Conservation (phyloP, 345 rosid species). For the Angophora floribunda region DNA sequence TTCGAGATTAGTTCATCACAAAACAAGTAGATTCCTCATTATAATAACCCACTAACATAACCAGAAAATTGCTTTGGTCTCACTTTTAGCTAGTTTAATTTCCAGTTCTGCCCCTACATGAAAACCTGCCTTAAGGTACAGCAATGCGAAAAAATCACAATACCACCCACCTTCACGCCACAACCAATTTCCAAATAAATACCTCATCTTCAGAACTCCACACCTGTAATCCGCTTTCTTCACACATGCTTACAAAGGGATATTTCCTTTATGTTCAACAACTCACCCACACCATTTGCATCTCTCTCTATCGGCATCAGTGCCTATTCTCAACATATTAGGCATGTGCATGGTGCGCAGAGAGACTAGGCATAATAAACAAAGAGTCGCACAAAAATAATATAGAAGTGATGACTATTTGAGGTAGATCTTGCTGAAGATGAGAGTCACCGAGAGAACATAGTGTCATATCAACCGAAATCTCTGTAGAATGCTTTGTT, state of each 20-base stretch:
- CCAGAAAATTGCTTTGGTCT: not conserved
- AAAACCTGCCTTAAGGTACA: not conserved
- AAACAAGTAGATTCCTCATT: not conserved
- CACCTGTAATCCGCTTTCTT: not conserved
- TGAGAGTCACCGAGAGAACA: not conserved
- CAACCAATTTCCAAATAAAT: not conserved
- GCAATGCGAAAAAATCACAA: not conserved
- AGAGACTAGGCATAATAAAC: not conserved
- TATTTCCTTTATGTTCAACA: not conserved
- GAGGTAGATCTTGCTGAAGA: not conserved
- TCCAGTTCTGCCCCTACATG: not conserved
- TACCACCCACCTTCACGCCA: not conserved
- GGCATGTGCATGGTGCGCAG: not conserved
- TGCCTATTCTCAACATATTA: not conserved
- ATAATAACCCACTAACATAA: not conserved
- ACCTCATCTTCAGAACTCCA: not conserved
- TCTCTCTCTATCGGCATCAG: not conserved
- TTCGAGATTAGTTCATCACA: not conserved
- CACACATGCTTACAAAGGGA: not conserved
- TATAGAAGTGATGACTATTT: not conserved
- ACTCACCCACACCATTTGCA: not conserved
- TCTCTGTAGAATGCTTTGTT: not conserved
- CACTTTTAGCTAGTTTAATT: not conserved
- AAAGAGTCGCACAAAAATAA: not conserved
- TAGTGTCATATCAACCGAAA: not conserved